Evolutionary conservation across 768 basidiomycete genomes (phyloP), one percentile per base, ranked within the genome.

Genomic region (Lactarius deliciosus): DNA sequence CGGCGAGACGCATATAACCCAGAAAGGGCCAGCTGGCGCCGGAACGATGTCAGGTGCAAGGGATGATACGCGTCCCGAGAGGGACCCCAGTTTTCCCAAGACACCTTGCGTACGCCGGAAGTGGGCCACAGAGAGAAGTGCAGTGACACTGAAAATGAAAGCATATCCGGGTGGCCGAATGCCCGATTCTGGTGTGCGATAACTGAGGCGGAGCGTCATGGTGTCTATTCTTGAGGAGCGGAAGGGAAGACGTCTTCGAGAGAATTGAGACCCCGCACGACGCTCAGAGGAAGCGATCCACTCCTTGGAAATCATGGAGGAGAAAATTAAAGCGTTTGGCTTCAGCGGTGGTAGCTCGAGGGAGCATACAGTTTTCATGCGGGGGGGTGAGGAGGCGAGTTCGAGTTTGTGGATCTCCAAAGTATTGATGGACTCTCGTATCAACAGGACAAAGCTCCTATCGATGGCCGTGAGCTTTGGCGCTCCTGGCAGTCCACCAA

Each of bases 51-150:
- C 38, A n/a, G 55, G 8, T 7, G 18, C 18, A 30, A 56, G 55
- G 30, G 36, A 54, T 10, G 9, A 54, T 20, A 25, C 34, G 61
- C 18, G 61, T 54, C 9, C 8, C 34, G 5, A 50, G 36, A 36
- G 61, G 61, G 61, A 36, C 61, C 61, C 61, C 61, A 61, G 22
- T 61, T 50, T 30, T 18, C 8, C 61, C 61, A 61, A 34, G 50
- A 18, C 22, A 54, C 50, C 34, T 38, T 53, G 53, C 38, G 38
- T 18, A 41, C 53, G 28, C 38, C 28, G 1, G 34, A 54, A 54
- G 9, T 53, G 53, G 47, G 41, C 28, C 16, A 53, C 25, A 6
- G 36, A 55, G 28, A 55, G 53, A 11, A 62, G 36, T 8, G 53
- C 38, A 10, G 34, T 25, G 53, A 55, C 18, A 28, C 38, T 41